Conservation (phyloP, 2,329 filamentous ascomycete genomes). For the Alternaria burnsii region DNA sequence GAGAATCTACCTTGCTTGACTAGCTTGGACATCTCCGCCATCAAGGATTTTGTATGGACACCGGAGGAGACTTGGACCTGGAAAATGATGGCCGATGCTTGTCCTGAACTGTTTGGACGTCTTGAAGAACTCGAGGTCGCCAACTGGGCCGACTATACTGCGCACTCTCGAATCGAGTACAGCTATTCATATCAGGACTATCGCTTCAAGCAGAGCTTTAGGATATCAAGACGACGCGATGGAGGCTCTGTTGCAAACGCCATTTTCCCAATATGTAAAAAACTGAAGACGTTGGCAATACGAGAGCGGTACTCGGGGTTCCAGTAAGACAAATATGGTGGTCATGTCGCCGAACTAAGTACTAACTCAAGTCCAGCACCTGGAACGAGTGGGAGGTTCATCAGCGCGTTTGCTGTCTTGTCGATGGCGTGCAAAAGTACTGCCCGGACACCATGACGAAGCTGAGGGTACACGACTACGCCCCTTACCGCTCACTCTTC, state of each 20-base stretch:
- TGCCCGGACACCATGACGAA: slow-evolving; percentile 44
- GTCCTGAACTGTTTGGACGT: slow-evolving; percentile 41
- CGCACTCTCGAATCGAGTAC: slow-evolving; percentile 49
- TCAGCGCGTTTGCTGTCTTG: slow-evolving; percentile 47
- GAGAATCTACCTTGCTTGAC: slow-evolving; percentile 45
- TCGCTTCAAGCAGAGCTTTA: slow-evolving; percentile 46
- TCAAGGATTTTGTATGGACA: slow-evolving; percentile 51
- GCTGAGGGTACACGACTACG: slow-evolving; percentile 47
- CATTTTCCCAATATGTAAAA: slow-evolving; percentile 43
- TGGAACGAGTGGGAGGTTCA: slow-evolving; percentile 52
- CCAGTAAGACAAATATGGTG: slow-evolving; percentile 24
- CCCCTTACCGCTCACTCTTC: slow-evolving; percentile 47
- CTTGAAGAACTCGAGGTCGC: slow-evolving; percentile 47
- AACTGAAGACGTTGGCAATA: slow-evolving; percentile 45
- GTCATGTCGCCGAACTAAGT: background rate
- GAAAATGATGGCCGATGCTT: slow-evolving; percentile 44
- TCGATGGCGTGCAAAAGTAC: slow-evolving; percentile 43
- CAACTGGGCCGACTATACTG: slow-evolving; percentile 50
- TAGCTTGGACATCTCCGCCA: slow-evolving; percentile 45
- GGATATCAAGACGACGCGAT: slow-evolving; percentile 45
- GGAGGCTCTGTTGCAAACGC: slow-evolving; percentile 46
- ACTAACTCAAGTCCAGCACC: slow-evolving; percentile 29
- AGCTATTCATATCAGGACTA: slow-evolving; percentile 50
- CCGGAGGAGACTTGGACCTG: slow-evolving; percentile 50
- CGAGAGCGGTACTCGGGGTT: slow-evolving; percentile 46